Evolutionary conservation across 2,329 filamentous ascomycete genomes (phyloP), one percentile per base, ranked within the genome.

Genomic region (Balansia obtecta): DNA sequence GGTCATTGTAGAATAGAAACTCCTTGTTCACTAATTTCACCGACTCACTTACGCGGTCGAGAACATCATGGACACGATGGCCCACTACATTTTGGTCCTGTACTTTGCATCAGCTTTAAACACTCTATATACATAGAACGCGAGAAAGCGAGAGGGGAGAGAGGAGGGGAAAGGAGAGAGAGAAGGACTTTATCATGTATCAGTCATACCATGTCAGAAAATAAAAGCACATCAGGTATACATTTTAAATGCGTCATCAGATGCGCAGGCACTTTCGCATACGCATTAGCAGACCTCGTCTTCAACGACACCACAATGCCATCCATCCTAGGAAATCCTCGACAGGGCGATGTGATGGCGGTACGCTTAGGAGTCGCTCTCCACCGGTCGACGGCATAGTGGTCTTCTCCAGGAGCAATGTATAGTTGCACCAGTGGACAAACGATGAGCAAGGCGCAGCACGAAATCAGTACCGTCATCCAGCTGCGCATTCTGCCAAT

Each of bases 271-370:
- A 82, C 61, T 54, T 74, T 74, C 27, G 75, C 69, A 56, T 69
- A 75, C 12, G 72, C 66, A 58, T 80, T 76, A 42, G 75, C 77
- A 2, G 76, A 75, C 44, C 77, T 77, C 1, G 78, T 80, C 64
- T 81, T 81, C 65, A 82, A 73, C 50, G 80, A 68, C 30, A 80
- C 63, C 33, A 73, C 65, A 43, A 76, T 65, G 52, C 69, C 68
- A 32, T 70, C 63, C 38, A 67, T 68, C 49, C 68, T 57, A 11
- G 71, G 70, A 48, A 75, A 71, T 52, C 62, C 62, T 42, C 63
- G 60, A 56, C 73, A 76, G 1, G 63, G 60, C 15, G 58, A 54
- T 52, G 58, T 65, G 39, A 67, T 65, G 55, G 68, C 67, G 49
- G 63, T 67, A 39, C 64, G 63, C 44, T 62, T 56, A 22, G 65